Evolutionary conservation across 352 stramenopile genomes (phyloP).

Genomic region (Aphanomyces stellatus): DNA sequence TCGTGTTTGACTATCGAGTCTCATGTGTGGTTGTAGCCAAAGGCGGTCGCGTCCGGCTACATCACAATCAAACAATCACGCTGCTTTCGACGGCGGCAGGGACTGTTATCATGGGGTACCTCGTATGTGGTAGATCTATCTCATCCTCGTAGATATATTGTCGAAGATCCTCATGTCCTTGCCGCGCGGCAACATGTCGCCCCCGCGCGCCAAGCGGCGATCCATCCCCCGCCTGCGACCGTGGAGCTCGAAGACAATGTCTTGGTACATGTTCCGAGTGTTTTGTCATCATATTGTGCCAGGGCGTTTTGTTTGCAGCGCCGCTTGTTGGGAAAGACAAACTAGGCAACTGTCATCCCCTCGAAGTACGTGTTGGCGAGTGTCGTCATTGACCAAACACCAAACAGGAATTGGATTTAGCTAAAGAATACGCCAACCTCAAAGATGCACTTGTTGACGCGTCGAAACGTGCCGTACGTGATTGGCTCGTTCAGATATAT

Average conservation of each 20-base stretch:
- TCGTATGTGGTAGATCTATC: background rate
- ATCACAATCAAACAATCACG: conserved; percentile 60
- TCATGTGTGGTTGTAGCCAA: conserved; percentile 34
- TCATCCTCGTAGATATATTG: conserved; percentile 28
- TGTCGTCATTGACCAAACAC: background rate
- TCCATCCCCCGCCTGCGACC: background rate
- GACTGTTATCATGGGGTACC: conserved; percentile 54
- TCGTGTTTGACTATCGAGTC: background rate
- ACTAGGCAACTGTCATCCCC: conserved; percentile 83
- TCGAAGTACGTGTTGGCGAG: conserved; percentile 54
- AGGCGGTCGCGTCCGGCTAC: conserved; percentile 37
- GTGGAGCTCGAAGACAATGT: conserved; percentile 3
- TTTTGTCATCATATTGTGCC: background rate
- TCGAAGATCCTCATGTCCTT: conserved; percentile 61
- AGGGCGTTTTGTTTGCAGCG: conserved; percentile 89
- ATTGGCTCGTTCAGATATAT: too few relatives aligned
- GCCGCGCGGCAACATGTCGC: conserved; percentile 21
- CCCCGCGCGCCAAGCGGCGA: background rate
- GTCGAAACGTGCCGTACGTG: conserved; percentile 37
- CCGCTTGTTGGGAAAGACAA: conserved; percentile 89
- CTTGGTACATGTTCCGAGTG: background rate
- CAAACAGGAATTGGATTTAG: conserved; percentile 54
- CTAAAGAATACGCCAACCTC: conserved; percentile 68
- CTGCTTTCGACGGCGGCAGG: conserved; percentile 53
- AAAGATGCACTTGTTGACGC: conserved; percentile 71